Evolutionary conservation across 768 basidiomycete genomes (phyloP), one percentile per base, ranked within the genome.

Genomic region (Epithele typhae): DNA sequence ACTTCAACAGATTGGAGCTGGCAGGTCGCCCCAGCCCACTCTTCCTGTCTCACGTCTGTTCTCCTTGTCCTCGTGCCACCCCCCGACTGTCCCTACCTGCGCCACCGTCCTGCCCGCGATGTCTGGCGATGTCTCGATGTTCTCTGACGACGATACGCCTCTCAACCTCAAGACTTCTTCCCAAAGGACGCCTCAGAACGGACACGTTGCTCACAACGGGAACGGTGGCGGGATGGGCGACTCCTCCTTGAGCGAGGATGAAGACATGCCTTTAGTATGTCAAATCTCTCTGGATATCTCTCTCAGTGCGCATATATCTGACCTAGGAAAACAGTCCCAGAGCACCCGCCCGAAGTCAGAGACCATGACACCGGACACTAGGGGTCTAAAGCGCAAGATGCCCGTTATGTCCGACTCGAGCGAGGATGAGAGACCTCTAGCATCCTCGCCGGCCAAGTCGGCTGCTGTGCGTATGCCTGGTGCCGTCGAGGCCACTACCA

Each of bases 381-480:
- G 58, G 14, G 36, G 49, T 18, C 54, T 63, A 50, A 90, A 89
- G 68, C 79, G 83, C 60, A 84, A 82, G 69, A 79, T 78, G 57
- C 65, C 70, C 21, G 61, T 68, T 22, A 73, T 73, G 49, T 71
- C 70, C 18, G 76, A 77, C 14, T 84, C 81, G 23, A 84, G 81
- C 50, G 85, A 87, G 37, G 84, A 89, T 53, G 85, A 88, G 45
- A 70, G 69, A 15, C 85, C 84, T 43, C 74, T 87, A 32, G 81
- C 85, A 40, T 84, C 85, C 22, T 86, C 87, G 32, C 85, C 84
- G 17, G 47, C 59, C 15, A 61, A 60, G 21, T 64, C 73, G 35
- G 63, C 67, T 37, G 62, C 68, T 4, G 63, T 68, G n/a, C 58
- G 68, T 30, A 72, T 68, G 65, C 67, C 68, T 18, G 72, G 75